Evolutionary conservation across 1,139 yeast species (phyloP).

Genomic region (Meyerozyma sp.): DNA sequence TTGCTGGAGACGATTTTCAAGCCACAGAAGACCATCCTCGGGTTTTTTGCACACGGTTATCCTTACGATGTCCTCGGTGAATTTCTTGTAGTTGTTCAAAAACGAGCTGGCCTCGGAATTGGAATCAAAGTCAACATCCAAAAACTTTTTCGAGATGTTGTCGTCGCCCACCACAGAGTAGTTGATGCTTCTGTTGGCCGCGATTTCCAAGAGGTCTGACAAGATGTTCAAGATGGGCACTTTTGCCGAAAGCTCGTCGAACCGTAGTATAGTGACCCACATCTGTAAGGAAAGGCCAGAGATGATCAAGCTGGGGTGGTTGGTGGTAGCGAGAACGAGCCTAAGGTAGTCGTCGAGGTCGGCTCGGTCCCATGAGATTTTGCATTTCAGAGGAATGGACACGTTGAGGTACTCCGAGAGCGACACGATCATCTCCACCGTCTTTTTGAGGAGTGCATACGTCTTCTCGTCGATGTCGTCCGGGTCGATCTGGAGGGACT

Average conservation of each 20-base stretch:
- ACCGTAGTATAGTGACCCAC: conserved; percentile 88
- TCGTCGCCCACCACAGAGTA: conserved; percentile 67
- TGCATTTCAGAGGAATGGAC: conserved; percentile 28
- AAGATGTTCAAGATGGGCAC: conserved; percentile 47
- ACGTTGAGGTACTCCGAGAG: conserved; percentile 70
- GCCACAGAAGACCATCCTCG: conserved; percentile 75
- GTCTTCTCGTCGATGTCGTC: conserved; percentile 73
- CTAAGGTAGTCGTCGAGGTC: conserved; percentile 62
- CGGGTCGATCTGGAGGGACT: conserved; percentile 58
- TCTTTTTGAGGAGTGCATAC: conserved; percentile 78
- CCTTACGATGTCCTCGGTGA: conserved; percentile 87
- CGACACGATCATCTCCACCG: conserved; percentile 91
- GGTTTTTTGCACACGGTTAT: conserved; percentile 84
- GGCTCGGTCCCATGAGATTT: conserved; percentile 43
- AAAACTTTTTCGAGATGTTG: conserved; percentile 55
- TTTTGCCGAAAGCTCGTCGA: conserved; percentile 62
- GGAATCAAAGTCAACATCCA: conserved; percentile 85
- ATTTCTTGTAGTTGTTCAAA: conserved; percentile 72
- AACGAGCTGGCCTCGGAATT: conserved; percentile 76
- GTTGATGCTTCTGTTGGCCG: conserved; percentile 75
- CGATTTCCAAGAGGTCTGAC: conserved; percentile 65
- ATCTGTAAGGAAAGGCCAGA: conserved; percentile 88
- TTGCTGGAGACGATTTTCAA: conserved; percentile 63
- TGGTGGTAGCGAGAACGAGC: conserved; percentile 74
- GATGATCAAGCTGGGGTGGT: conserved; percentile 80